Conservation (phyloP, 768 basidiomycete species). For the Kwoniella pini region DNA sequence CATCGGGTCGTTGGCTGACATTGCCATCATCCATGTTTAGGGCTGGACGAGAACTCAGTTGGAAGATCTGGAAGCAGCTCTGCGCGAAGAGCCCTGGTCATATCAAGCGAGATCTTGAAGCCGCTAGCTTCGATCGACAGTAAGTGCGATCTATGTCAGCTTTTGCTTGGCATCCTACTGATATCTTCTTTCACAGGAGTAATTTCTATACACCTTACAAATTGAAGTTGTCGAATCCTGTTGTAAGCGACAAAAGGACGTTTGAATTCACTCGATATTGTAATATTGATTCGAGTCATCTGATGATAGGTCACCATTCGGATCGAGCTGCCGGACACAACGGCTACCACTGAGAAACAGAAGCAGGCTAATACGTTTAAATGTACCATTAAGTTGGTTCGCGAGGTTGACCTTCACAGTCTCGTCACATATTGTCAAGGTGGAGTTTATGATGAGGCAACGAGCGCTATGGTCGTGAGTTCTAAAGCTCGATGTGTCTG, state of each 20-base stretch:
- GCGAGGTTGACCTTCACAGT: conserved; percentile 42
- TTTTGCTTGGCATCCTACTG: not conserved
- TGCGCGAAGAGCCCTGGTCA: conserved; percentile 16
- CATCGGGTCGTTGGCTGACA: too few relatives aligned
- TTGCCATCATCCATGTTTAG: not conserved
- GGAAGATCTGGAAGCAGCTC: conserved; percentile 38
- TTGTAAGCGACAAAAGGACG: conserved; percentile 9
- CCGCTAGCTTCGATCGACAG: conserved; percentile 33
- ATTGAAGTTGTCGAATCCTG: conserved; percentile 21
- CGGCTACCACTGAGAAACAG: conserved; percentile 23
- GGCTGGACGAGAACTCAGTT: conserved; percentile 24
- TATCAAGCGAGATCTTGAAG: conserved; percentile 30
- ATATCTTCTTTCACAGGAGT: not conserved
- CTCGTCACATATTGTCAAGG: conserved; percentile 42
- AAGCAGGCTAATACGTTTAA: conserved; percentile 40
- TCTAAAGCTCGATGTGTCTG: too few relatives aligned
- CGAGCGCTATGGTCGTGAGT: conserved; percentile 40
- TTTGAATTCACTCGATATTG: not conserved
- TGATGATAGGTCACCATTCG: conserved; percentile 24
- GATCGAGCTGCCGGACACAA: conserved; percentile 40
- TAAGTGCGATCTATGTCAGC: conserved; percentile 19
- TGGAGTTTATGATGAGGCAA: conserved; percentile 30
- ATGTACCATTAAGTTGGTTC: conserved; percentile 39
- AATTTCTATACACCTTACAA: conserved; percentile 40
- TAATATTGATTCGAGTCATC: not conserved